Evolutionary conservation across 2,329 filamentous ascomycete genomes (phyloP).

Genomic region (Pseudogymnoascus sp.): DNA sequence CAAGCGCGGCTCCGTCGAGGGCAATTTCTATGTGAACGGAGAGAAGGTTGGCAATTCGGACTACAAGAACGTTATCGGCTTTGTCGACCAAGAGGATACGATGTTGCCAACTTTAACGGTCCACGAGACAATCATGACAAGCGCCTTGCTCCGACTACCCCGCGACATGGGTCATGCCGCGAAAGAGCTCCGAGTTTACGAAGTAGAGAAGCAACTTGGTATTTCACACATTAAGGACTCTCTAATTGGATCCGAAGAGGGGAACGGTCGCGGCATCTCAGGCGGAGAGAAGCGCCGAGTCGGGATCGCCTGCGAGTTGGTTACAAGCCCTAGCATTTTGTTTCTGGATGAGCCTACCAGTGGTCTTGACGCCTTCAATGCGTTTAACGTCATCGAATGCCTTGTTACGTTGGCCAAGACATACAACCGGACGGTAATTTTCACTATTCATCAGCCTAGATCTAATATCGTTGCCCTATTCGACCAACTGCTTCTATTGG

Average conservation of each 20-base stretch:
- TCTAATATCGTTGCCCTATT: slow-evolving; percentile 98
- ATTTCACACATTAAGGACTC: slow-evolving; percentile 93
- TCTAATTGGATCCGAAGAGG: slow-evolving; percentile 91
- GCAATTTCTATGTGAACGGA: slow-evolving; percentile 88
- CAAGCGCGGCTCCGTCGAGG: slow-evolving; percentile 72
- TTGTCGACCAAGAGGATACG: slow-evolving; percentile 96
- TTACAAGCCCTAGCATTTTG: slow-evolving; percentile 93
- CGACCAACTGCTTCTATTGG: slow-evolving; percentile 84
- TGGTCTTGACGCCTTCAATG: slow-evolving; percentile 91
- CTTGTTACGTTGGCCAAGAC: slow-evolving; percentile 90
- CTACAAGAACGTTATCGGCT: slow-evolving; percentile 88
- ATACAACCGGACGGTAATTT: slow-evolving; percentile 94
- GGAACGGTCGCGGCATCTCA: slow-evolving; percentile 87
- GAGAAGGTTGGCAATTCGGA: slow-evolving; percentile 79
- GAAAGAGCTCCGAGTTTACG: slow-evolving; percentile 87
- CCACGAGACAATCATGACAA: slow-evolving; percentile 94
- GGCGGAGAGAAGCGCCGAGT: slow-evolving; percentile 95
- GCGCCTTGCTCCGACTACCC: slow-evolving; percentile 84
- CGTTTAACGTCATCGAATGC: slow-evolving; percentile 96
- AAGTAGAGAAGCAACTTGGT: slow-evolving; percentile 92
- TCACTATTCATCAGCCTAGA: slow-evolving; percentile 95
- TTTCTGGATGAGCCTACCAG: slow-evolving; percentile 97
- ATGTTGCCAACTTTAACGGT: slow-evolving; percentile 94
- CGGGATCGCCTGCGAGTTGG: slow-evolving; percentile 93
- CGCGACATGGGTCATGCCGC: slow-evolving; percentile 77